Conservation (phyloP, 495 filamentous ascomycete species). For the Penicillium steckii region DNA sequence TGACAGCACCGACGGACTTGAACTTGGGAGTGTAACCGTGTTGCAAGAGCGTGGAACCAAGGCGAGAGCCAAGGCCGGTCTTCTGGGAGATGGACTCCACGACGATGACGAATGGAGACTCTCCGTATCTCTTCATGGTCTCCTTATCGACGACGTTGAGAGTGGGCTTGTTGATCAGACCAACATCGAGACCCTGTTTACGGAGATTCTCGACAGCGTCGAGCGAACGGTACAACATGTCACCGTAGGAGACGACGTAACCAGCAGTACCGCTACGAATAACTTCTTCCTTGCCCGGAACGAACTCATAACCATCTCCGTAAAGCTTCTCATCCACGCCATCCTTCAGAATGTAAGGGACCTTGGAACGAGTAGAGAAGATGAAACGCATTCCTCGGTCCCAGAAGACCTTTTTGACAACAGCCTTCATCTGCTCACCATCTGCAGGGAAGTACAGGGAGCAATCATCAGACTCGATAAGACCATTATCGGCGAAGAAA, state of each 20-base stretch:
- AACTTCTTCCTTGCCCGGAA: constrained; percentile 40
- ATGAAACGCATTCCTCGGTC: constrained; percentile 36
- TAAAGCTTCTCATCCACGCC: constrained; percentile 35
- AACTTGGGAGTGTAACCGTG: constrained; percentile 37
- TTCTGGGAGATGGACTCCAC: constrained; percentile 42
- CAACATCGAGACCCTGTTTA: constrained; percentile 32
- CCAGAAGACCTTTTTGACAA: constrained; percentile 39
- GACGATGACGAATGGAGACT: constrained; percentile 33
- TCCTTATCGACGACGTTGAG: constrained; percentile 42
- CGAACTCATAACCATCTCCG: constrained; percentile 36
- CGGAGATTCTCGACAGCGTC: constrained; percentile 39
- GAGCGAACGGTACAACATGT: constrained; percentile 43
- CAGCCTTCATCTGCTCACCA: constrained; percentile 45
- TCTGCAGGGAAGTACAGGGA: constrained; percentile 42
- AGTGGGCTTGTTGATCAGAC: constrained; percentile 41
- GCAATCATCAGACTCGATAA: constrained; percentile 33
- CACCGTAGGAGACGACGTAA: constrained; percentile 40
- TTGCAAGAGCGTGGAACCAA: constrained; percentile 34
- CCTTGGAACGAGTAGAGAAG: constrained; percentile 43
- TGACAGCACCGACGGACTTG: constrained; percentile 33
- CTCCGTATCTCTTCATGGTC: constrained; percentile 35
- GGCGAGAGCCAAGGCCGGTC: constrained; percentile 40
- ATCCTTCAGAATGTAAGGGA: constrained; percentile 41
- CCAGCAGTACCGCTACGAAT: constrained; percentile 36
- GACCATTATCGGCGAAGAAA: constrained; percentile 43